Evolutionary conservation across 139 green algal genomes (phyloP).

Genomic region (Nannochloris sp.): DNA sequence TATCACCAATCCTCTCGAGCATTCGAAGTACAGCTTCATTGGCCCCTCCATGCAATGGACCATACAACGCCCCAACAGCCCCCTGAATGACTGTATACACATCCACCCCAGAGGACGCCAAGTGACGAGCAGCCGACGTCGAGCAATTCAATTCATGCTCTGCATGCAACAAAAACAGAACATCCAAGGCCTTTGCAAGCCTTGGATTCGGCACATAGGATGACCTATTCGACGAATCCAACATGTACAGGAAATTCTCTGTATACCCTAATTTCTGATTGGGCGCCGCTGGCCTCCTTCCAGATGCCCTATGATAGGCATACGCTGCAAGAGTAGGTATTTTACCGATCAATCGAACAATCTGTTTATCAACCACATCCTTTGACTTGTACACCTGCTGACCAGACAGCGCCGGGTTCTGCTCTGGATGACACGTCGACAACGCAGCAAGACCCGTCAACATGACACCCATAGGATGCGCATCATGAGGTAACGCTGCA

Average conservation of each 20-base stretch:
- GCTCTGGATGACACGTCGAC: slow-evolving; percentile 75
- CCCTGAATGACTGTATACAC: slow-evolving; percentile 76
- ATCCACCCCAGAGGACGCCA: slow-evolving; percentile 80
- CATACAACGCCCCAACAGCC: slow-evolving; percentile 94
- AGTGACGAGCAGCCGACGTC: slow-evolving; percentile 71
- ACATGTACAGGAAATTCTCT: slow-evolving; percentile 97
- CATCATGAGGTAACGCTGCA: slow-evolving; percentile 77
- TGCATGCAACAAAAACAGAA: slow-evolving; percentile 96
- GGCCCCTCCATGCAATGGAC: slow-evolving; percentile 92
- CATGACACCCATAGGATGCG: slow-evolving; percentile 90
- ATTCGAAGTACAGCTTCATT: slow-evolving; percentile 98
- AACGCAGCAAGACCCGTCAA: slow-evolving; percentile 71
- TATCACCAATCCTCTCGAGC: slow-evolving; percentile 80
- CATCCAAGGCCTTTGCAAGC: slow-evolving; percentile 73
- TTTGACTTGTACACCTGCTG: slow-evolving; percentile 79
- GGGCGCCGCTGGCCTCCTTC: slow-evolving; percentile 59
- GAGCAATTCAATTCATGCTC: slow-evolving; percentile 99
- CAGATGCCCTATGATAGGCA: slow-evolving; percentile 88
- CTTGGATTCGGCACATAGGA: slow-evolving; percentile 79
- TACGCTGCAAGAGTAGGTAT: slow-evolving; percentile 80
- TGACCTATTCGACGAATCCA: slow-evolving; percentile 60
- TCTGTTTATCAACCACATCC: slow-evolving; percentile 93
- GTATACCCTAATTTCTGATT: slow-evolving; percentile 82
- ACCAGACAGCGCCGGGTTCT: slow-evolving; percentile 88
- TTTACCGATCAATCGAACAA: slow-evolving; percentile 83